phyloP scores from a whole-genome alignment of 208 protist species.

The Trypanosoma melophagium region DNA sequence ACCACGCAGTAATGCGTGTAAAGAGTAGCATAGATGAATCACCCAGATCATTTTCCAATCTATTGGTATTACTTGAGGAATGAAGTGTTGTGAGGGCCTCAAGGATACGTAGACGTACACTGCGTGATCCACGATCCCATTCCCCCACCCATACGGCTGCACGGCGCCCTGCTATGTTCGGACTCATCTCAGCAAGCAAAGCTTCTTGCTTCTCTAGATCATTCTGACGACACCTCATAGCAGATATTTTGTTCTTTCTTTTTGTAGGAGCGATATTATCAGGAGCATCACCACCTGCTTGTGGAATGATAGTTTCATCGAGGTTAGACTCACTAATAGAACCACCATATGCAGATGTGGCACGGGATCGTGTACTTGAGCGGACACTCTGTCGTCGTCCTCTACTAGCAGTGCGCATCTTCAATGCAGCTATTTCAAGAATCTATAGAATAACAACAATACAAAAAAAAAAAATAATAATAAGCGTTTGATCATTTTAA shows the following conservation, averaged over 20 bases:
- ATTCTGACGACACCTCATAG: neutral
- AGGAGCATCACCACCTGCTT: no score
- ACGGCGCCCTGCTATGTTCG: conserved; percentile 39
- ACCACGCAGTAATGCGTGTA: conserved; percentile 79
- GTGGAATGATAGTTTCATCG: no score
- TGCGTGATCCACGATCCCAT: conserved; percentile 66
- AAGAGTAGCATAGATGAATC: conserved; percentile 78
- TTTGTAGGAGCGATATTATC: no score
- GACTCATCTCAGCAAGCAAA: conserved; percentile 29
- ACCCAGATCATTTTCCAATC: conserved; percentile 72
- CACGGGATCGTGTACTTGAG: no score
- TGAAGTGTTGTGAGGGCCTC: conserved; percentile 64
- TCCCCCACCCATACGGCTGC: conserved; percentile 57
- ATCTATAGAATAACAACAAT: no score
- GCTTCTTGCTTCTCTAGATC: conserved; percentile 7
- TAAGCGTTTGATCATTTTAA: neutral
- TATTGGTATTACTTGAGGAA: conserved; percentile 55
- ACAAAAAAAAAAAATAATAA: neutral
- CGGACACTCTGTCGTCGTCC: no score
- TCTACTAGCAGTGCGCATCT: no score
- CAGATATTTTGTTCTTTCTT: no score
- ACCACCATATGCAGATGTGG: no score
- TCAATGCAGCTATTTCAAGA: no score
- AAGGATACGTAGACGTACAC: conserved; percentile 56
- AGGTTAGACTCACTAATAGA: no score